These are phyloP conservation scores for Phytophthora litchii DNA, from an alignment of 352 stramenopile genomes.

Conservation along the genomic window DNA sequence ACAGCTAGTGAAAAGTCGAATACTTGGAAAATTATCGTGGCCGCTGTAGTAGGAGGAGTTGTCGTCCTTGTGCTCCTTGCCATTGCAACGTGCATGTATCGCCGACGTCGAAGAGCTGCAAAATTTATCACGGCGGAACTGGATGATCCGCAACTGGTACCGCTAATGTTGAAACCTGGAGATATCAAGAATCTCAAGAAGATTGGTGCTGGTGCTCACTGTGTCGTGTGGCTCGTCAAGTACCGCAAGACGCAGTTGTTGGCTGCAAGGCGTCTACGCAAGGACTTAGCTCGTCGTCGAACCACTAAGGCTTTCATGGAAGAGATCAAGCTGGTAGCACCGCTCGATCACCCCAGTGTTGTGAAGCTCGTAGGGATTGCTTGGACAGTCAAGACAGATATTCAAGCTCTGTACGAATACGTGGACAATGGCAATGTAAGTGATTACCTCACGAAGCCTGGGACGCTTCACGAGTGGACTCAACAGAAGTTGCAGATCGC, in stretches of 20 bases:
- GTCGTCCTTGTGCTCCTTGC: constrained; percentile 11
- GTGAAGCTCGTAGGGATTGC: constrained; percentile 58
- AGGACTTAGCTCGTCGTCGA: constrained; percentile 36
- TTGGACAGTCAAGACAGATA: constrained; percentile 56
- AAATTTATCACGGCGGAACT: constrained; percentile 37
- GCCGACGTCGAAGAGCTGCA: constrained; percentile 27
- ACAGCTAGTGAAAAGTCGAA: neutral
- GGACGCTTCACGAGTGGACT: constrained; percentile 38
- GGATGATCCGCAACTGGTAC: constrained; percentile 41
- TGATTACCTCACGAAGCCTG: constrained; percentile 35
- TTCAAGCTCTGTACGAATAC: constrained; percentile 71
- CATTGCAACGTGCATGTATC: constrained; percentile 14
- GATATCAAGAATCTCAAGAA: constrained; percentile 50
- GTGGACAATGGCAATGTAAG: constrained; percentile 60
- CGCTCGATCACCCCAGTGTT: constrained; percentile 52
- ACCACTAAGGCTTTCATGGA: constrained; percentile 50
- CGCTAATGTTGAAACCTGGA: constrained; percentile 43
- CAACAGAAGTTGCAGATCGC: constrained; percentile 42
- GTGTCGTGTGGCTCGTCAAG: constrained; percentile 46
- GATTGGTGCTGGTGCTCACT: constrained; percentile 35
- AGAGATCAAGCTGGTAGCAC: constrained; percentile 58
- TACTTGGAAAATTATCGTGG: constrained; percentile 17
- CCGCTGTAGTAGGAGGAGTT: constrained; percentile 12
- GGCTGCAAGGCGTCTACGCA: constrained; percentile 49
- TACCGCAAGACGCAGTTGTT: constrained; percentile 44